phyloP scores from a whole-genome alignment of 75 land plant genomes.

The Larix kaempferi region DNA sequence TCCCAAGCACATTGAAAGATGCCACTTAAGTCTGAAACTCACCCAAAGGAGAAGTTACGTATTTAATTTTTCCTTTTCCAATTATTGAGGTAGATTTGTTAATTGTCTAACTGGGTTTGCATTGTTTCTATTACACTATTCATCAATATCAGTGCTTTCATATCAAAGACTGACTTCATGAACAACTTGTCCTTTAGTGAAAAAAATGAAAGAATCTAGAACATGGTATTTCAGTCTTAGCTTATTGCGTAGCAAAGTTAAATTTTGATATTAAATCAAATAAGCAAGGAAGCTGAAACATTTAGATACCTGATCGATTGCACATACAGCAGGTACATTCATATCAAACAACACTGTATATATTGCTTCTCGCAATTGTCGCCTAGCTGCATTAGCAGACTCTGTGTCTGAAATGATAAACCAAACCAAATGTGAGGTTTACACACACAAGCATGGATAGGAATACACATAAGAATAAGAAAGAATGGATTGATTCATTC shows the following conservation, averaged over 20 bases:
- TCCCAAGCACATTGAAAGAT: not conserved
- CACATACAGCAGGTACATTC: conserved; percentile 95
- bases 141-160: not conserved
- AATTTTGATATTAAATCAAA: not conserved
- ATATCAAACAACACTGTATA: conserved; percentile 71
- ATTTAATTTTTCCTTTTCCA: not conserved
- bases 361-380: conserved; percentile 68
- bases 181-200: not conserved
- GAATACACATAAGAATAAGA: no score
- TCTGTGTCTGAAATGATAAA: conserved; percentile 56
- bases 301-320: conserved; percentile 69
- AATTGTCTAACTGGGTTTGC: not conserved
- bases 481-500: no score
- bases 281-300: not conserved
- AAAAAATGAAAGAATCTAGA: not conserved
- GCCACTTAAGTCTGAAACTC: not conserved
- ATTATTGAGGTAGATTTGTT: not conserved
- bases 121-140: not conserved
- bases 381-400: conserved; percentile 65
- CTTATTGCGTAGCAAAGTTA: not conserved
- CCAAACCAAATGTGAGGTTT: not conserved
- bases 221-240: not conserved
- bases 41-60: not conserved
- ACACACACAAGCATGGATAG: no score
- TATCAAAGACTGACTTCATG: not conserved